phyloP scores from a whole-genome alignment of 1,284 basidiomycete species.

The Marasmius tenuissimus region DNA sequence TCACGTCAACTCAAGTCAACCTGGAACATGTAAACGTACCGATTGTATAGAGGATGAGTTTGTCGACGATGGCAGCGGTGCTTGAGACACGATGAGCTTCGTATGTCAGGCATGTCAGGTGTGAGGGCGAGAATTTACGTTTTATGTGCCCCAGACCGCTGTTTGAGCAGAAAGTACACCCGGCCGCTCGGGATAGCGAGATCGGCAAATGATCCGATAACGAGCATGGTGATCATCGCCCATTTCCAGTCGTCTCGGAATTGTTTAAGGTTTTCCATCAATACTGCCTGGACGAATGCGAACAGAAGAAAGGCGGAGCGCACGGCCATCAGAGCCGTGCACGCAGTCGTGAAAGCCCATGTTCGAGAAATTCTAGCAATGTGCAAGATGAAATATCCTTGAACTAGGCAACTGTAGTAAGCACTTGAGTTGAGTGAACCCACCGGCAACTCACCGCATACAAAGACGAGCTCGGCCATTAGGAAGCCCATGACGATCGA shows the following conservation, averaged over 20 bases:
- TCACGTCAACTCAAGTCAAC: background rate
- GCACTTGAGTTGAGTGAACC: background rate
- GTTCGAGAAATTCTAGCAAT: background rate
- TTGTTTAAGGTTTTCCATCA: background rate
- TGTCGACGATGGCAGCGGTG: background rate
- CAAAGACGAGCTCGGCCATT: background rate
- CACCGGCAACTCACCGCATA: background rate
- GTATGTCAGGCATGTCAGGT: too few species aligned
- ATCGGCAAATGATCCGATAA: background rate
- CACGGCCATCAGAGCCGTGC: too few species aligned
- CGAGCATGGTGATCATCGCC: background rate
- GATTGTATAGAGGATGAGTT: background rate
- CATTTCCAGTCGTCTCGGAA: background rate
- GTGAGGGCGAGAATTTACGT: background rate
- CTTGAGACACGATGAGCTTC: background rate
- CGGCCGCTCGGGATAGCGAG: background rate
- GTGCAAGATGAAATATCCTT: background rate
- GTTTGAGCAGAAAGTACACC: background rate
- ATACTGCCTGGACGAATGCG: background rate
- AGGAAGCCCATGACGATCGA: background rate
- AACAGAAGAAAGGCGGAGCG: background rate
- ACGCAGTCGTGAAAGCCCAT: too few species aligned
- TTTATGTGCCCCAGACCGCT: background rate
- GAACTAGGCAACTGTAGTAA: background rate
- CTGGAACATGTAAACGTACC: background rate